phyloP scores from a whole-genome alignment of 306 rosid genomes.

The Arachis hypogaea region DNA sequence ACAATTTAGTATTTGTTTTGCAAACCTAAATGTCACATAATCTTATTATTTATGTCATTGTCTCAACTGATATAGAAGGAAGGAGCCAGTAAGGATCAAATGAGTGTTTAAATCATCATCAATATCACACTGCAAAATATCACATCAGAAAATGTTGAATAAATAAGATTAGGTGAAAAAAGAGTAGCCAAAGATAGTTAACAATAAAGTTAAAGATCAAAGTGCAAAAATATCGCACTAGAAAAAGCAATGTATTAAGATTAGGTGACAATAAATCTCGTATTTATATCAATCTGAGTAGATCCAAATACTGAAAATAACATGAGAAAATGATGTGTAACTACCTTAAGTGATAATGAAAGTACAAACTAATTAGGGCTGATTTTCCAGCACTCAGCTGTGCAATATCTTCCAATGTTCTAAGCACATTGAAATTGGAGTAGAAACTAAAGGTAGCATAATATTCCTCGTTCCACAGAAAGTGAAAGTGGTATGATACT shows the following conservation, averaged over 20 bases:
- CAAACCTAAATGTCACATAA: neutral
- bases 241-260: neutral
- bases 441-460: slow-evolving; percentile 20
- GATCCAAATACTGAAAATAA: slow-evolving; percentile 10
- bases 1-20: neutral
- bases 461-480: slow-evolving; percentile 9
- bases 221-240: neutral
- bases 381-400: neutral
- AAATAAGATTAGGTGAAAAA: neutral
- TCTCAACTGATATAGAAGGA: neutral
- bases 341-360: slow-evolving; percentile 7
- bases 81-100: neutral
- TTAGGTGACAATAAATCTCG: neutral
- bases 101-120: neutral
- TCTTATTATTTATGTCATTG: neutral
- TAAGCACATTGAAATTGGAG: neutral
- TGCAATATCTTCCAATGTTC: slow-evolving; percentile 11
- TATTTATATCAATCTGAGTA: neutral
- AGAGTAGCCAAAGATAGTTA: neutral
- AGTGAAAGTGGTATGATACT: slow-evolving; percentile 30
- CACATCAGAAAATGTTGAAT: neutral
- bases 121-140: slow-evolving; percentile 3
- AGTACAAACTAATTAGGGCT: slow-evolving; percentile 1
- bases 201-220: too few species aligned
- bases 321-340: slow-evolving; percentile 30